Percentiles rank a stretch among this genome's conserved stretches.
These are phyloP conservation scores for Ustilago nuda DNA, from an alignment of 1,284 basidiomycete genomes.

Conservation along the genomic window DNA sequence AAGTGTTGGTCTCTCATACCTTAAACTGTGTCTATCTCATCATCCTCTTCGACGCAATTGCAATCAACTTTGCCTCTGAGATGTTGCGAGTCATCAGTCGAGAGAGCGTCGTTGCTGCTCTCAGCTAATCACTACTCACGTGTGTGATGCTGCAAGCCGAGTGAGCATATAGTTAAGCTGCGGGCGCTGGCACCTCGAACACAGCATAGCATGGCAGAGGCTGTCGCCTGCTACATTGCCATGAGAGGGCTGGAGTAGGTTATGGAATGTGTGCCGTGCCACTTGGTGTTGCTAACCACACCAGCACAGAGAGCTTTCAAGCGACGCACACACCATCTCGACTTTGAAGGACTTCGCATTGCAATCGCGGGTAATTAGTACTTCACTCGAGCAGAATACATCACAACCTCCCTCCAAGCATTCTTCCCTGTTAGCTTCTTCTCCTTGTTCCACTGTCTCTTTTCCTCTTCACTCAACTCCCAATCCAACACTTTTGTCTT, in stretches of 20 bases:
- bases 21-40: too few species aligned
- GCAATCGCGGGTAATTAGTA: slow-evolving; percentile 15
- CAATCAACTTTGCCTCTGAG: too few species aligned
- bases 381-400: slow-evolving; percentile 56
- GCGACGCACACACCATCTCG: background rate
- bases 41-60: too few species aligned
- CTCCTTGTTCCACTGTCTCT: slow-evolving; percentile 36
- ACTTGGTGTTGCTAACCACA: background rate
- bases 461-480: slow-evolving; percentile 36
- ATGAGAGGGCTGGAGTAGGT: background rate
- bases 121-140: too few species aligned
- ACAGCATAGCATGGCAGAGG: background rate
- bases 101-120: too few species aligned
- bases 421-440: slow-evolving; percentile 33
- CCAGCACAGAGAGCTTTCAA: background rate
- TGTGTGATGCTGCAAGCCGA: too few species aligned
- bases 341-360: background rate
- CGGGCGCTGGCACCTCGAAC: slow-evolving; percentile 3
- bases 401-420: slow-evolving; percentile 40
- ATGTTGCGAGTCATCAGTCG: too few species aligned
- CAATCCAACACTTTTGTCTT: slow-evolving; percentile 48
- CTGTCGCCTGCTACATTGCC: background rate
- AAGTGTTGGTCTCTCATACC: too few species aligned
- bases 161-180: too few species aligned
- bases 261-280: background rate